Percentiles rank a stretch among this genome's conserved stretches.
Evolutionary conservation across 2,329 filamentous ascomycete species (phyloP).

Genomic region (Ceratocystis cubensis): DNA sequence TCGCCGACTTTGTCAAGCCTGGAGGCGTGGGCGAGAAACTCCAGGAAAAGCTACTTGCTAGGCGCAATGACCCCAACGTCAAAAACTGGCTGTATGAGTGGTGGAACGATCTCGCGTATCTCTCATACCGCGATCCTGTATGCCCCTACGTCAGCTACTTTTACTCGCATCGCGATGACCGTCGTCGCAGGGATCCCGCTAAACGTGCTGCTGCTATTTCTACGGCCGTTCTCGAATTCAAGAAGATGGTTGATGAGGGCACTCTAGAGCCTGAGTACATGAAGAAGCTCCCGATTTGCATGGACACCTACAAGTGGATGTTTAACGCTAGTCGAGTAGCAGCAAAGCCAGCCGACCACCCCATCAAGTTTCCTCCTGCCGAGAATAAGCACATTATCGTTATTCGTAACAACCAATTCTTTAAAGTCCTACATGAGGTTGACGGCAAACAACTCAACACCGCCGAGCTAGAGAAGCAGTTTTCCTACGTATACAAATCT

Average conservation of each 20-base stretch:
- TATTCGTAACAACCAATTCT: slow-evolving; percentile 94
- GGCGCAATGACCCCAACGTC: slow-evolving; percentile 62
- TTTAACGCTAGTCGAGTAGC: slow-evolving; percentile 88
- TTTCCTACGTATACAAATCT: slow-evolving; percentile 68
- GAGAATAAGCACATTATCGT: slow-evolving; percentile 80
- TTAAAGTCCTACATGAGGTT: slow-evolving; percentile 75
- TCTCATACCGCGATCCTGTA: slow-evolving; percentile 85
- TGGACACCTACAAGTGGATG: slow-evolving; percentile 99
- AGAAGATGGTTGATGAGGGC: slow-evolving; percentile 73
- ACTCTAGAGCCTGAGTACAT: slow-evolving; percentile 95
- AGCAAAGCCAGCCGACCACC: slow-evolving; percentile 67
- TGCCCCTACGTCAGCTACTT: slow-evolving; percentile 99
- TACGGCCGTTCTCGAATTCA: slow-evolving; percentile 80
- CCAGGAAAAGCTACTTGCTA: slow-evolving; percentile 74
- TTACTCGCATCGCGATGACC: slow-evolving; percentile 94
- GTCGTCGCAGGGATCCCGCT: slow-evolving; percentile 70
- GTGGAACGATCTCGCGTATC: slow-evolving; percentile 95
- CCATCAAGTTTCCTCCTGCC: slow-evolving; percentile 62
- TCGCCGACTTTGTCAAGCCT: slow-evolving; percentile 79
- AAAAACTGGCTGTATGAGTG: slow-evolving; percentile 96
- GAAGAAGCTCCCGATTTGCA: slow-evolving; percentile 93
- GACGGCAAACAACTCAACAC: slow-evolving; percentile 77
- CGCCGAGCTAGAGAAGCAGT: slow-evolving; percentile 80
- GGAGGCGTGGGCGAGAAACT: slow-evolving; percentile 70
- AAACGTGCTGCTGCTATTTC: slow-evolving; percentile 88